Conservation (phyloP, 2,329 filamentous ascomycete genomes). For the Nemania sp. region DNA sequence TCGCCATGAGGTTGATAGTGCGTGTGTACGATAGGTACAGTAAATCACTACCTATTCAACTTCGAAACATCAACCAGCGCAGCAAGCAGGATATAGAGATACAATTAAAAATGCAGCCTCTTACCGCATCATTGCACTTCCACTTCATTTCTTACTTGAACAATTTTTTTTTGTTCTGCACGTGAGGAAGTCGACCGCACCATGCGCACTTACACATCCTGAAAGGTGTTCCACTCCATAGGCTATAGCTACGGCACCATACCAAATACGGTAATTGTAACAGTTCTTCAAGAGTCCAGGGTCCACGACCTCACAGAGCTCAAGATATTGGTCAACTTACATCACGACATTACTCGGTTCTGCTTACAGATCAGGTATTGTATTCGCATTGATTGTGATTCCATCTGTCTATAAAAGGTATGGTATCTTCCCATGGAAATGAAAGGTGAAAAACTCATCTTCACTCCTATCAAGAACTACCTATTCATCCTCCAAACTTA, state of each 20-base stretch:
- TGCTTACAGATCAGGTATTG: background rate
- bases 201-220: too few species aligned
- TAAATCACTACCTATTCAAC: too few species aligned
- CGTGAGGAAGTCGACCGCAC: too few species aligned
- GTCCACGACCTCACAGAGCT: background rate
- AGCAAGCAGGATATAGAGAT: too few species aligned
- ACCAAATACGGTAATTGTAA: conserved; percentile 16
- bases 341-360: background rate
- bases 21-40: too few species aligned
- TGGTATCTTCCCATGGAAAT: background rate
- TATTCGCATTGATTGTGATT: background rate
- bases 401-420: background rate
- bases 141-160: too few species aligned
- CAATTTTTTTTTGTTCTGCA: too few species aligned
- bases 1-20: too few species aligned
- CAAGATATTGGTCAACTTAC: background rate
- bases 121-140: background rate
- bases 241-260: conserved; percentile 1
- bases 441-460: background rate
- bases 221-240: too few species aligned
- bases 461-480: background rate
- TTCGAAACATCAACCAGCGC: background rate
- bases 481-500: background rate
- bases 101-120: background rate
- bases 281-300: conserved; percentile 1